Evolutionary conservation across 371 early-diverging fungal species (phyloP).

Genomic region (Mucor circinelloides): DNA sequence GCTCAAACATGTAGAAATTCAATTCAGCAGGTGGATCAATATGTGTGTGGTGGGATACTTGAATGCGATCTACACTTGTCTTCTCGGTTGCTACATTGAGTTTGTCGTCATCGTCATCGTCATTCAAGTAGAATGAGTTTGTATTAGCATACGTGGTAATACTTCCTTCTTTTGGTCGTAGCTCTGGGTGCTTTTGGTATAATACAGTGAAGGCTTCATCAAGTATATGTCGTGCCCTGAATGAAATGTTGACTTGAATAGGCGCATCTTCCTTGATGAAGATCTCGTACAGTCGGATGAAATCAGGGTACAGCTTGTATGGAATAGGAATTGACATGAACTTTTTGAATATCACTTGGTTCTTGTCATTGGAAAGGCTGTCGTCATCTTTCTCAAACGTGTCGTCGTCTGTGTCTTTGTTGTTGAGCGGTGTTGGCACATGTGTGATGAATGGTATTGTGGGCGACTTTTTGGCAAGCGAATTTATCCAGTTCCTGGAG

Average conservation of each 20-base stretch:
- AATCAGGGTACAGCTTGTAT: conserved; percentile 14
- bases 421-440: neutral
- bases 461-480: neutral
- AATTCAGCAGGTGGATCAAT: neutral
- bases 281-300: conserved; percentile 35
- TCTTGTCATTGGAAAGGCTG: neutral
- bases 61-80: neutral
- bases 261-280: conserved; percentile 38
- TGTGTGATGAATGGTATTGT: neutral
- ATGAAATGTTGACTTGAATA: conserved; percentile 44
- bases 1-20: conserved; percentile 29
- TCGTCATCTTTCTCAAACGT: neutral
- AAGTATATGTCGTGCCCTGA: conserved; percentile 30
- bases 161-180: neutral
- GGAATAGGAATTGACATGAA: conserved; percentile 13
- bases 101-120: neutral
- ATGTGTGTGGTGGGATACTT: neutral
- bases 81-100: neutral
- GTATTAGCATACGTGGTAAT: neutral
- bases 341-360: neutral
- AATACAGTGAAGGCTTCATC: conserved; percentile 16
- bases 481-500: neutral
- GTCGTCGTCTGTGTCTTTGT: neutral
- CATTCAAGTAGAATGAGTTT: neutral
- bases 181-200: neutral